A percentile compares a stretch with the other conserved stretches of the same genome.
These are phyloP conservation scores for Talaromyces liani DNA, from an alignment of 495 filamentous ascomycete species.

Conservation along the genomic window DNA sequence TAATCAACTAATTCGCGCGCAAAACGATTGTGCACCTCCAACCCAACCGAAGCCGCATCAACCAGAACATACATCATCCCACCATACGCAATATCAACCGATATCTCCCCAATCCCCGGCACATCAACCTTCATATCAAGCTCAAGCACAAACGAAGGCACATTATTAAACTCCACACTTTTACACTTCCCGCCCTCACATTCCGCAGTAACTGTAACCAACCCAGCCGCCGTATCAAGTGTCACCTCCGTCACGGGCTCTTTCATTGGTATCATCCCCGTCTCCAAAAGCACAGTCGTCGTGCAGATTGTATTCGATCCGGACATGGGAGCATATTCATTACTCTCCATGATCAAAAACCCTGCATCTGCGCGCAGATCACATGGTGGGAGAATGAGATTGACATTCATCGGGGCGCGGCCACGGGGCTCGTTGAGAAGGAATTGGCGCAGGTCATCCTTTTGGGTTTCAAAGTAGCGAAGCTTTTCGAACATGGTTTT, in stretches of 20 bases:
- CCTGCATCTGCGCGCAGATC: constrained; percentile 27
- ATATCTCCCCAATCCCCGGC: constrained; percentile 20
- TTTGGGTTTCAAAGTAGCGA: constrained; percentile 18
- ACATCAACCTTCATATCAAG: constrained; percentile 24
- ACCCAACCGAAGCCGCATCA: constrained; percentile 19
- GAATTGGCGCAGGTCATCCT: constrained; percentile 23
- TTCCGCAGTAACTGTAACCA: constrained; percentile 23
- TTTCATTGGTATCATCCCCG: constrained; percentile 29
- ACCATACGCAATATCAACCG: constrained; percentile 27
- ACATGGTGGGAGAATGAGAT: constrained; percentile 28
- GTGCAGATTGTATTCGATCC: constrained; percentile 30
- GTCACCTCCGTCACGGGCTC: constrained; percentile 22
- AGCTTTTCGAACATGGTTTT: constrained; percentile 28
- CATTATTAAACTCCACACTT: constrained; percentile 26
- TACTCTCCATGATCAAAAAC: constrained; percentile 33
- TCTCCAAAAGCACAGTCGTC: constrained; percentile 27
- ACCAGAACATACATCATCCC: constrained; percentile 32
- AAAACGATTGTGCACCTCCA: constrained; percentile 16
- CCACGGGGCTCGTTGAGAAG: constrained; percentile 32
- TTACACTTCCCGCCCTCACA: constrained; percentile 29
- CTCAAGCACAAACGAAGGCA: constrained; percentile 26
- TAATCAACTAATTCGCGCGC: constrained; percentile 17
- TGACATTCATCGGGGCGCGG: constrained; percentile 24
- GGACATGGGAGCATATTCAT: constrained; percentile 32
- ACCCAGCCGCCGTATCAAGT: constrained; percentile 25